These are phyloP conservation scores for Erodium moschatum DNA, from an alignment of 441 rosid species.

Conservation along the genomic window DNA sequence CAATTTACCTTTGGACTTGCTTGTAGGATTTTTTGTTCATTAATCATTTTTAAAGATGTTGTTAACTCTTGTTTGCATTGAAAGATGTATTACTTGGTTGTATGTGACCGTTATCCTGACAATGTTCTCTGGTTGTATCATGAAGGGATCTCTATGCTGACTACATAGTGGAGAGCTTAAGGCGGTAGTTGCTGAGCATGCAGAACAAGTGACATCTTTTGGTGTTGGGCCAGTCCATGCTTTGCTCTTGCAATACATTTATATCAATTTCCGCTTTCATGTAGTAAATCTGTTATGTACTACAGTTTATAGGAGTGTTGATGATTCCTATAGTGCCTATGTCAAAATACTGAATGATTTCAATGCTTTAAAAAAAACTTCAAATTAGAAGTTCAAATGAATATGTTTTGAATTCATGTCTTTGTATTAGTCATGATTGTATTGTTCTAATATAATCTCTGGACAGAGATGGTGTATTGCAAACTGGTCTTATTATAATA, in stretches of 20 bases:
- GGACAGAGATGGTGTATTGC: too few species aligned
- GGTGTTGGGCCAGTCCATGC: background rate
- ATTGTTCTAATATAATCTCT: background rate
- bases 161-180: conserved; percentile 82
- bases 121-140: background rate
- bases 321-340: conserved; percentile 6
- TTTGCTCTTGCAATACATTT: background rate
- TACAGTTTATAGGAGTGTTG: conserved; percentile 15
- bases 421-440: background rate
- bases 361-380: background rate
- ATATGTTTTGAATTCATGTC: too few species aligned
- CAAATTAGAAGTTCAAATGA: background rate
- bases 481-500: too few species aligned
- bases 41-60: too few species aligned
- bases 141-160: conserved; percentile 56
- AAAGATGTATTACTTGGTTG: too few species aligned
- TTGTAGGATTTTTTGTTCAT: too few species aligned
- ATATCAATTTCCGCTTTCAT: background rate
- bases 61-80: too few species aligned
- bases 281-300: conserved; percentile 15
- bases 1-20: too few species aligned
- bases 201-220: background rate
- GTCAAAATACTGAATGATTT: conserved; percentile 9
- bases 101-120: background rate
- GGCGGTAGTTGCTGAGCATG: conserved; percentile 43